A percentile compares a stretch with the other conserved stretches of the same genome.
These are phyloP conservation scores for Primulina tabacum DNA, from an alignment of 257 asterid genomes.

Conservation along the genomic window DNA sequence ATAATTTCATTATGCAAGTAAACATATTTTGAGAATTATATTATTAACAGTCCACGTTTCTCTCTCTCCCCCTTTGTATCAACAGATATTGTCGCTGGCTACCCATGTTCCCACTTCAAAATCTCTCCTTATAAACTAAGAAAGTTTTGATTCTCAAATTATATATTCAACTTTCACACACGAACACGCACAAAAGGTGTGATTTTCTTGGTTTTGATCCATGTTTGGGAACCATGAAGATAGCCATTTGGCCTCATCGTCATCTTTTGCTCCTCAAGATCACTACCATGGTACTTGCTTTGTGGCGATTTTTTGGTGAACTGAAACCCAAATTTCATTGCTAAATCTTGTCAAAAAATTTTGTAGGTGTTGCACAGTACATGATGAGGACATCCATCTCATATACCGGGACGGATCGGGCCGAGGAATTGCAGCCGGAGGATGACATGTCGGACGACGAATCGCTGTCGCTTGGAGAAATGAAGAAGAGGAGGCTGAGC, in stretches of 20 bases:
- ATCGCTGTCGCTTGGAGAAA: slow-evolving; percentile 62
- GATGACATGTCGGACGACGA: slow-evolving; percentile 72
- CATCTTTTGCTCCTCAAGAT: slow-evolving; percentile 50
- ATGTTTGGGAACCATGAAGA: slow-evolving; percentile 49
- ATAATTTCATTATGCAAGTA: slow-evolving; percentile 26
- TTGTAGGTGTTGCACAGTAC: slow-evolving; percentile 45
- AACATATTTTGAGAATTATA: slow-evolving; percentile 33
- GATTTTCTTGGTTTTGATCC: slow-evolving; percentile 45
- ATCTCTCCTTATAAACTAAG: slow-evolving; percentile 23
- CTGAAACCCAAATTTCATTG: neutral
- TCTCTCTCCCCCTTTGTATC: slow-evolving; percentile 31
- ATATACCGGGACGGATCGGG: slow-evolving; percentile 62
- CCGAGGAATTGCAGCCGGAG: slow-evolving; percentile 48
- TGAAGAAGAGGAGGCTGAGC: slow-evolving; percentile 67
- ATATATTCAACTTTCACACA: neutral
- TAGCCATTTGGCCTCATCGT: slow-evolving; percentile 32
- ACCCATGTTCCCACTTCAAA: slow-evolving; percentile 53
- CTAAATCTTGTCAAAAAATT: neutral
- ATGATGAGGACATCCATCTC: slow-evolving; percentile 79
- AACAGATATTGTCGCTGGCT: slow-evolving; percentile 66
- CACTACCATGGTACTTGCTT: slow-evolving; percentile 38
- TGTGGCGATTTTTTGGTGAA: neutral
- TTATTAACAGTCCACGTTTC: slow-evolving; percentile 47
- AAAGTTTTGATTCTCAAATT: slow-evolving; percentile 21
- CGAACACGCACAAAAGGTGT: neutral